Percentiles rank a stretch among this genome's conserved stretches.
Evolutionary conservation across 495 filamentous ascomycete genomes (phyloP).

Genomic region (Talaromyces nanjingensis): DNA sequence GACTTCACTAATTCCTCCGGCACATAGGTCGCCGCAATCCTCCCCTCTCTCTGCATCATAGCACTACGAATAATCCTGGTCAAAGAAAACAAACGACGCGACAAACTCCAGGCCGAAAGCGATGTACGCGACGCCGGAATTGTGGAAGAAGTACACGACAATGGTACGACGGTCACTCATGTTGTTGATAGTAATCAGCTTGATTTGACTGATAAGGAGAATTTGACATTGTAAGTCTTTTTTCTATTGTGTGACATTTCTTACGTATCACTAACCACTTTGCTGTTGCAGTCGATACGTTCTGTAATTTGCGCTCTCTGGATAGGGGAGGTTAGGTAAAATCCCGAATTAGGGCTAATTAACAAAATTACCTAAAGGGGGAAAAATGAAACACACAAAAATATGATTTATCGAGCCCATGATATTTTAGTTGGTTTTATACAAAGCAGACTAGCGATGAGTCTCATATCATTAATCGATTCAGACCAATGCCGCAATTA

Average conservation of each 20-base stretch:
- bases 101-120: slow-evolving; percentile 16
- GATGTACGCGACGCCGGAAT: slow-evolving; percentile 22
- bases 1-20: no score
- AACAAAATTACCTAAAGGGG: not conserved
- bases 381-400: not conserved
- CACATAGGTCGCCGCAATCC: slow-evolving; percentile 20
- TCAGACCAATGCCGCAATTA: not conserved
- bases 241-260: not conserved
- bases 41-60: slow-evolving; percentile 22
- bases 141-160: slow-evolving; percentile 24
- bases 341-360: not conserved
- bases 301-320: not conserved
- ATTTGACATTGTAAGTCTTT: slow-evolving; percentile 30
- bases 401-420: not conserved
- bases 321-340: not conserved
- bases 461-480: not conserved
- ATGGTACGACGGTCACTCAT: slow-evolving; percentile 21
- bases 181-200: slow-evolving; percentile 32
- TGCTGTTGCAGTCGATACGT: slow-evolving; percentile 4
- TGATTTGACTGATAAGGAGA: slow-evolving; percentile 35
- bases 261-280: not conserved
- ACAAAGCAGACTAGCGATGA: no score
- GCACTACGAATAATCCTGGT: slow-evolving; percentile 19
- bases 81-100: slow-evolving; percentile 28
- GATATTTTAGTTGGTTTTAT: not conserved